These are phyloP conservation scores for Trichosporon sp. DNA, from an alignment of 1,284 basidiomycete species.

Conservation along the genomic window DNA sequence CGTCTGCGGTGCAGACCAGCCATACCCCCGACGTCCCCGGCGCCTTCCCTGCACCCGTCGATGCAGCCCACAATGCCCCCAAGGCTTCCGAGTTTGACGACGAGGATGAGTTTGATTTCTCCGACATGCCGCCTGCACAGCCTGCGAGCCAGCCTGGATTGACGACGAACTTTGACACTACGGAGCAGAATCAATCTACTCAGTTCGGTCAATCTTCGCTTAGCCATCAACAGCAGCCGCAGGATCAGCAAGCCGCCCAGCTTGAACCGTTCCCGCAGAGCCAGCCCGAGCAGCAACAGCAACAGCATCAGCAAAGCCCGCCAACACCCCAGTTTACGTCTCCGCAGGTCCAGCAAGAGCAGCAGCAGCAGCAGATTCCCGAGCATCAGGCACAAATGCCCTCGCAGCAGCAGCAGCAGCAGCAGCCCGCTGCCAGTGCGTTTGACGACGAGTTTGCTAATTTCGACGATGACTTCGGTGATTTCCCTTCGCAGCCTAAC, in stretches of 20 bases:
- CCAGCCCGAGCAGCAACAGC: slow-evolving; percentile 8
- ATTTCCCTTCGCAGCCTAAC: slow-evolving; percentile 21
- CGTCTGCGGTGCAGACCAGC: not conserved
- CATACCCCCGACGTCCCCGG: not conserved
- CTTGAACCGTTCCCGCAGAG: not conserved
- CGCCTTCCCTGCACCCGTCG: not conserved
- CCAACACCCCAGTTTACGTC: too few species aligned
- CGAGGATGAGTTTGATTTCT: slow-evolving; percentile 81
- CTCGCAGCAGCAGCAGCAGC: not conserved
- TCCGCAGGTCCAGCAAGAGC: not conserved
- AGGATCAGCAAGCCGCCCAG: not conserved
- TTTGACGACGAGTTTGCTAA: slow-evolving; percentile 50
- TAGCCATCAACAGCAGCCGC: not conserved
- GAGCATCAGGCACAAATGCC: too few species aligned
- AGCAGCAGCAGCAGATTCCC: slow-evolving; percentile 9
- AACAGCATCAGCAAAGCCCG: slow-evolving; percentile 5
- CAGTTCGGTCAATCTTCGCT: not conserved
- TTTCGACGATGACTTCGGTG: slow-evolving; percentile 53
- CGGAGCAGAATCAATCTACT: not conserved
- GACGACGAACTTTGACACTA: not conserved
- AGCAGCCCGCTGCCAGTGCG: slow-evolving; percentile 2
- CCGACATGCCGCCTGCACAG: slow-evolving; percentile 52
- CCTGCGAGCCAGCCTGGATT: not conserved
- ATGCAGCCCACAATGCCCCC: not conserved
- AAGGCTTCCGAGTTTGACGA: slow-evolving; percentile 62